Evolutionary conservation across 2,329 filamentous ascomycete genomes (phyloP), one percentile per base, ranked within the genome.

Genomic region (Graphiopsis chlorocephala): DNA sequence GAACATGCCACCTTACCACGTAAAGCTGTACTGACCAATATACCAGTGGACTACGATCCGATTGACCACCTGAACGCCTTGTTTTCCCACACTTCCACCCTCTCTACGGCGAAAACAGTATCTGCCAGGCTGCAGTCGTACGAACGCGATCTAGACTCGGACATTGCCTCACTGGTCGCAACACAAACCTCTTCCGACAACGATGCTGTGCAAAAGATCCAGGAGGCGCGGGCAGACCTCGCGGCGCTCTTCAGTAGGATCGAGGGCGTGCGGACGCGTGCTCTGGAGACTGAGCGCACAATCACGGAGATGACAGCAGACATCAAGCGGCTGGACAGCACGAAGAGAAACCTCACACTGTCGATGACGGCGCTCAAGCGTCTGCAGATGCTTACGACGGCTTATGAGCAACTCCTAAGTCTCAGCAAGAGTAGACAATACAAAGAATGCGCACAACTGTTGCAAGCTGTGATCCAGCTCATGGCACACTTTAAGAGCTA

Each of bases 401-500:
- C 95, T n/a, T 99, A 98, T 79, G 95, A 98, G 76, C 95, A 99
- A 80, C 84, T 99, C 65, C 86, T 91, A 65, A 91, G 88, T 2
- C 82, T 97, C 70, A 90, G 91, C 69, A 91, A 91, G 78, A 90
- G 90, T 38, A 85, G 94, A 64, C 95, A 99, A 77, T 99, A 99
- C 77, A 85, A 92, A 68, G 95, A 99, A 77, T 98, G 95, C 75
- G 93, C 94, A 17, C 93, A 96, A 72, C 83, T 99, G 66, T 83
- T 99, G 64, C 92, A 97, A 80, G 95, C 95, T 11, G 95, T 99
- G 33, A 86, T 99, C 65, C 95, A 99, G 84, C 88, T 99, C 53
- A 97, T 98, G 91, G 91, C 91, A 70, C 93, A 99, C 79, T 99
- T 99, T 85, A 96, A 97, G 80, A 96, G 92, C 78, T 99, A 98